These are phyloP conservation scores for Candida bentonensis DNA, from an alignment of 805 yeast genomes.

Conservation along the genomic window DNA sequence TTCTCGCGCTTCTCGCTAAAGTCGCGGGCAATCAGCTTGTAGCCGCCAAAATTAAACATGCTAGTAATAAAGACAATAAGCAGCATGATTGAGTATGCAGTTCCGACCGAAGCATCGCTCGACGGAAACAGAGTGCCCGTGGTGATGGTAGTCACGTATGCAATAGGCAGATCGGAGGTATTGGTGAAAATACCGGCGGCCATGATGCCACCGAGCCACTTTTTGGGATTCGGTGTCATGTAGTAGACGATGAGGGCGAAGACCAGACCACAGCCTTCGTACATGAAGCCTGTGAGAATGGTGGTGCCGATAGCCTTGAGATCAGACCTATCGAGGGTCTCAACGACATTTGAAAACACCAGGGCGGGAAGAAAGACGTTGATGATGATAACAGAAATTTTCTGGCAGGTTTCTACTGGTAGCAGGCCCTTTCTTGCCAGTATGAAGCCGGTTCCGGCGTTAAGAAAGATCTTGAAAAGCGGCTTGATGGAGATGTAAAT, in stretches of 20 bases:
- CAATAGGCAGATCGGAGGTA: conserved; percentile 73
- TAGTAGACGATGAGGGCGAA: conserved; percentile 28
- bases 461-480: conserved; percentile 66
- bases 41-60: conserved; percentile 67
- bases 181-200: conserved; percentile 68
- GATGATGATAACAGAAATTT: conserved; percentile 55
- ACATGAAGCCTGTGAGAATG: conserved; percentile 32
- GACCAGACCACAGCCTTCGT: conserved; percentile 32
- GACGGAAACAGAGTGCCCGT: conserved; percentile 41
- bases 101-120: conserved; percentile 57
- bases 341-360: conserved; percentile 59
- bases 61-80: conserved; percentile 51
- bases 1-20: conserved; percentile 25
- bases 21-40: conserved; percentile 56
- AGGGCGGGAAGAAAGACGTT: conserved; percentile 61
- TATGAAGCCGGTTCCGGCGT: conserved; percentile 50
- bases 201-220: conserved; percentile 65
- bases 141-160: conserved; percentile 53
- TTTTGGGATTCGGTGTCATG: conserved; percentile 46
- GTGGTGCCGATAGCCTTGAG: conserved; percentile 58
- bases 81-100: conserved; percentile 71
- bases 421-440: conserved; percentile 51
- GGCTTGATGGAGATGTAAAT: conserved; percentile 76
- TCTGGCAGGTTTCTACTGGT: conserved; percentile 53
- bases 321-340: conserved; percentile 50